A percentile compares a stretch with the other conserved stretches of the same genome.
Evolutionary conservation across 2,329 filamentous ascomycete genomes (phyloP).

Genomic region (Xylariaceae sp.): DNA sequence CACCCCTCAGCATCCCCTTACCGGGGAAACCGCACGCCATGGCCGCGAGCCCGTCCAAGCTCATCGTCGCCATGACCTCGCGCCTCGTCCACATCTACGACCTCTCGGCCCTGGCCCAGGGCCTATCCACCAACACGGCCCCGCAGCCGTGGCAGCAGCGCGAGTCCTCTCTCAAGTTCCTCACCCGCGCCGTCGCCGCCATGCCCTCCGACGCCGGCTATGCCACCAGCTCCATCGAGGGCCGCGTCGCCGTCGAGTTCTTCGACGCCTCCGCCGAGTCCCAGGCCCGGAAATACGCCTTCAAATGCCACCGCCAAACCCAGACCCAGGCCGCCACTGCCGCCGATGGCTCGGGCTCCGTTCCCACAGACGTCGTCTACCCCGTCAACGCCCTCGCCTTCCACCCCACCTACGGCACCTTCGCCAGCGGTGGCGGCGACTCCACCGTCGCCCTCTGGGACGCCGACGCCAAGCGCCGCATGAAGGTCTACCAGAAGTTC

Average conservation of each 20-base stretch:
- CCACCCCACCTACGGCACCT: slow-evolving; percentile 76
- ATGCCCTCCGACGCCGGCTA: slow-evolving; percentile 97
- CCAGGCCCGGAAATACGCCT: slow-evolving; percentile 92
- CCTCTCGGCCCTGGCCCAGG: slow-evolving; percentile 58
- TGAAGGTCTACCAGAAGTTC: slow-evolving; percentile 84
- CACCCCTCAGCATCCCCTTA: slow-evolving; percentile 62
- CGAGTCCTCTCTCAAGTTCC: slow-evolving; percentile 92
- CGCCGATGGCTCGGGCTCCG: too few species aligned
- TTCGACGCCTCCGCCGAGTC: slow-evolving; percentile 86
- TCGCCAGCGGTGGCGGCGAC: slow-evolving; percentile 85
- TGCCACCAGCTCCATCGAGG: slow-evolving; percentile 87
- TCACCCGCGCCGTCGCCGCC: slow-evolving; percentile 86
- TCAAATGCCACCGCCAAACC: slow-evolving; percentile 92
- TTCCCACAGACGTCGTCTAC: slow-evolving; percentile 78
- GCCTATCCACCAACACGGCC: slow-evolving; percentile 46
- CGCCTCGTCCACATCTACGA: slow-evolving; percentile 95
- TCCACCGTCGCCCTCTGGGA: slow-evolving; percentile 93
- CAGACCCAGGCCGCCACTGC: slow-evolving; percentile 49
- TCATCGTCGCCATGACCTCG: slow-evolving; percentile 93
- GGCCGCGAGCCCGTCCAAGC: slow-evolving; percentile 68
- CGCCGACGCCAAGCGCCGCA: slow-evolving; percentile 80
- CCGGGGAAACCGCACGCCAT: slow-evolving; percentile 88
- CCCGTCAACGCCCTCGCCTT: slow-evolving; percentile 88
- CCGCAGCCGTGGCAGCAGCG: slow-evolving; percentile 77
- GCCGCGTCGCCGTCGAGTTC: slow-evolving; percentile 94